Base-by-base conservation (phyloP, 2,329 filamentous ascomycete genomes). In the Colletotrichum endophyticum region DNA sequence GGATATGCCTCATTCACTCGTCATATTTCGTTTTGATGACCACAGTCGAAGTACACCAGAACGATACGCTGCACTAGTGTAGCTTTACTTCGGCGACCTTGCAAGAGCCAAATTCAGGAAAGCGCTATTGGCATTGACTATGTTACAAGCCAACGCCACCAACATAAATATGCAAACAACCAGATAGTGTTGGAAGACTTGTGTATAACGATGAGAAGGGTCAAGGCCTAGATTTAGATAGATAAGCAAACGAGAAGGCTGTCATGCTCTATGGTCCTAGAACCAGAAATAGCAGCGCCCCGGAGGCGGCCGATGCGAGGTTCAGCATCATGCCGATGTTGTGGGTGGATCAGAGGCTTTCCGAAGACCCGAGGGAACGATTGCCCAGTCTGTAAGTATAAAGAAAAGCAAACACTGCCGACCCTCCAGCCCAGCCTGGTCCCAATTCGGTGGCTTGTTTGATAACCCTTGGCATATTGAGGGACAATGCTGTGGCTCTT, bases 401-500 rank as follows among this genome's bases (percentile, higher is more conserved):
- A 5, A 44, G 5, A 44, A n/a, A 2, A 12, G 44, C 44, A 53
- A 53, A 22, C 44, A 22, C n/a, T 8, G 44, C 0, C 6, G n/a
- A 49, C 3, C 11, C 11, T 0, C 19, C 7, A 2, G 7, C 4
- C 13, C 1, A 9, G n/a, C 0, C 11, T 53, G 44, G 11, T 1
- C 44, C 44, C 44, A 13, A 6, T 22, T 53, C 4, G 44, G n/a
- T 53, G 44, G 44, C 44, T 53, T 53, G 44, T 53, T 53, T 53
- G 44, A 53, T 22, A 22, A 8, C 3, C n/a, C 44, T 53, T 53
- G n/a, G 44, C 44, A 53, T n/a, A 22, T 13, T 11, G n/a, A 53
- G 11, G 44, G n/a, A 53, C 44, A 53, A 22, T 53, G 6, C 1
- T 22, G 11, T 49, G 44, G n/a, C n/a, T 49, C 44, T 22, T 0